phyloP scores from a whole-genome alignment of 179 eudicot genomes.

The Silene coronaria region DNA sequence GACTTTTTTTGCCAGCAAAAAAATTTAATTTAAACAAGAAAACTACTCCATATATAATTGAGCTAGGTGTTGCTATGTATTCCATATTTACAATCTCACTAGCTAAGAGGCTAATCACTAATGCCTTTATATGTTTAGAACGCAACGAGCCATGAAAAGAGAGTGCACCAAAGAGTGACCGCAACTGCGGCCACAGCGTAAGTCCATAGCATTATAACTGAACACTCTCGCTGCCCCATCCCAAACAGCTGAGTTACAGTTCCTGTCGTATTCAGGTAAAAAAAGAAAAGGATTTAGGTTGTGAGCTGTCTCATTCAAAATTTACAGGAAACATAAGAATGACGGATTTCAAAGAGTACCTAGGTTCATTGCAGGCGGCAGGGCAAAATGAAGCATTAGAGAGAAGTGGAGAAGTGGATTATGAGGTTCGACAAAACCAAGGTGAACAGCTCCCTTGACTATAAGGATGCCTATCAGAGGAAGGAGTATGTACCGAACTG shows the following conservation, averaged over 20 bases:
- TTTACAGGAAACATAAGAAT: background rate
- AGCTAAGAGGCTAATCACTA: background rate
- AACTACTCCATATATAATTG: background rate
- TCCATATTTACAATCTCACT: background rate
- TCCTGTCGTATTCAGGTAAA: constrained; percentile 25
- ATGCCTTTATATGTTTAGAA: background rate
- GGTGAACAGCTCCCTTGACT: constrained; percentile 31
- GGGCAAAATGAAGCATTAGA: constrained; percentile 29
- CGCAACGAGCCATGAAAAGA: constrained; percentile 30
- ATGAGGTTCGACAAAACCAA: constrained; percentile 31
- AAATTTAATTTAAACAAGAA: background rate
- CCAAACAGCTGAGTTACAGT: constrained; percentile 49
- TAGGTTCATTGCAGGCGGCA: constrained; percentile 30
- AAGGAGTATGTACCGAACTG: constrained; percentile 37
- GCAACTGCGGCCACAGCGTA: constrained; percentile 34
- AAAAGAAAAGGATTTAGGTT: background rate
- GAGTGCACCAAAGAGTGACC: constrained; percentile 45
- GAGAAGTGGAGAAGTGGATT: constrained; percentile 28
- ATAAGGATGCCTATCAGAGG: constrained; percentile 36
- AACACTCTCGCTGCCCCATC: constrained; percentile 46
- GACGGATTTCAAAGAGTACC: constrained; percentile 12
- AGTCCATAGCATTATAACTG: constrained; percentile 50
- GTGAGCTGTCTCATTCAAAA: background rate
- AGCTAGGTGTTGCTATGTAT: background rate
- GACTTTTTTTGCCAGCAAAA: too few species aligned